Conservation (phyloP, 129 eudicot species). For the Flaveria bidentis region DNA sequence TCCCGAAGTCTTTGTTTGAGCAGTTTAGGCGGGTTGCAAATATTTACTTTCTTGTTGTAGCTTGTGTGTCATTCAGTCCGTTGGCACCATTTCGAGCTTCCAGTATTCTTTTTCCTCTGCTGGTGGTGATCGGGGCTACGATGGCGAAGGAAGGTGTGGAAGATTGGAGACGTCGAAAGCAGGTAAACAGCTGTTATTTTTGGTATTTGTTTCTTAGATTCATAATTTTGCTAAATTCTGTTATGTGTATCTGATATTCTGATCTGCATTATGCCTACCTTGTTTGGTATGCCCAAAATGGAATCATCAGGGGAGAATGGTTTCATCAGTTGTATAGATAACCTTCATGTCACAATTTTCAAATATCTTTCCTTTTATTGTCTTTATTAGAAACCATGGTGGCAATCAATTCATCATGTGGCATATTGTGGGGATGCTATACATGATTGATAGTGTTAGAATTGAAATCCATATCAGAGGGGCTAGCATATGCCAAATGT, state of each 20-base stretch:
- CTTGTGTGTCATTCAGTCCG: constrained; percentile 86
- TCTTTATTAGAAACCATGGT: not conserved
- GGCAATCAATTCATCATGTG: not conserved
- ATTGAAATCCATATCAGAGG: not conserved
- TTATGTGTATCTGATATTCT: not conserved
- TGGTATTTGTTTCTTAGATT: not conserved
- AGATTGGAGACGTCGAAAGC: constrained; percentile 91
- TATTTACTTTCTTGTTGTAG: constrained; percentile 82
- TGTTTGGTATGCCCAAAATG: constrained; percentile 12
- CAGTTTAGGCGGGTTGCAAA: constrained; percentile 96
- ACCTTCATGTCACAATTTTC: not conserved
- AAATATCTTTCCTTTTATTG: not conserved
- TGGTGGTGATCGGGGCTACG: constrained; percentile 82
- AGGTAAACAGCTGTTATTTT: constrained; percentile 45
- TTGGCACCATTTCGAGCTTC: constrained; percentile 72
- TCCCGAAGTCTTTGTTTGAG: constrained; percentile 91
- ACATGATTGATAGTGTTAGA: not conserved
- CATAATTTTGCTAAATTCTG: not conserved
- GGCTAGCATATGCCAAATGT: not conserved
- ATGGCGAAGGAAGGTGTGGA: constrained; percentile 92
- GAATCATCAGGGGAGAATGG: not conserved
- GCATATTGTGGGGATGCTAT: not conserved
- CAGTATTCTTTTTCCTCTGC: constrained; percentile 71
- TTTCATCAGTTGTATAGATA: not conserved
- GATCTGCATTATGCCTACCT: not conserved